Conservation (phyloP, 116 monocot species). For the Dioscorea cayenensis region DNA sequence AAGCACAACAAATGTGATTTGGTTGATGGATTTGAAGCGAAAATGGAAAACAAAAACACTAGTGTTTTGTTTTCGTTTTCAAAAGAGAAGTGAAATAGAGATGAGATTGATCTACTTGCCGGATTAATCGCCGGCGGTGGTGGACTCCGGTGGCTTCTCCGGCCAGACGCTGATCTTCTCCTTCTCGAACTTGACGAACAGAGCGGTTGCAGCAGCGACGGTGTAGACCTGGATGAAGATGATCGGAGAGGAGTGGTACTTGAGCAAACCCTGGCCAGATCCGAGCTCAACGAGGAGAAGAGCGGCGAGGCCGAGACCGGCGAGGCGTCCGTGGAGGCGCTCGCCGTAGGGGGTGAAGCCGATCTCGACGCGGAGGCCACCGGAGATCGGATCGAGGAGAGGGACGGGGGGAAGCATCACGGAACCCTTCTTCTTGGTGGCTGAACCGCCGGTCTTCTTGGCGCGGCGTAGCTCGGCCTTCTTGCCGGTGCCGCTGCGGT, state of each 20-base stretch:
- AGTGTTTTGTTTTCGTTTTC: no score
- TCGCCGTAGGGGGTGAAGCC: constrained; percentile 70
- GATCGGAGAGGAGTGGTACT: constrained; percentile 43
- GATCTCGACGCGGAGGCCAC: constrained; percentile 36
- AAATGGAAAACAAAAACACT: no score
- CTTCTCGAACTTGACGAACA: constrained; percentile 66
- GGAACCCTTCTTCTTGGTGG: constrained; percentile 7
- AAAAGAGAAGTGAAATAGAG: no score
- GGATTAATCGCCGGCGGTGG: neutral
- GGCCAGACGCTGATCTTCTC: constrained; percentile 72
- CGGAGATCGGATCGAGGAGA: constrained; percentile 29
- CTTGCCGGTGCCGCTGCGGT: constrained; percentile 61
- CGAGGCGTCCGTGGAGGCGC: constrained; percentile 54
- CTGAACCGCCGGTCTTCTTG: constrained; percentile 16
- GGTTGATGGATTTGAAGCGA: no score
- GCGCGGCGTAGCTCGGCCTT: constrained; percentile 51
- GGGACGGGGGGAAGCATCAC: constrained; percentile 58
- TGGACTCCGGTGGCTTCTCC: constrained; percentile 1
- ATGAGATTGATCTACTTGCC: neutral
- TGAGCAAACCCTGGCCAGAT: constrained; percentile 44
- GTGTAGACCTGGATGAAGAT: constrained; percentile 67
- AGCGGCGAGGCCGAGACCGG: constrained; percentile 53
- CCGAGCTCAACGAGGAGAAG: constrained; percentile 70
- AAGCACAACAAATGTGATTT: no score
- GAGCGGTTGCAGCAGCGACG: constrained; percentile 29